Evolutionary conservation across 2,329 filamentous ascomycete genomes (phyloP).

Genomic region (Trichoderma sp.): DNA sequence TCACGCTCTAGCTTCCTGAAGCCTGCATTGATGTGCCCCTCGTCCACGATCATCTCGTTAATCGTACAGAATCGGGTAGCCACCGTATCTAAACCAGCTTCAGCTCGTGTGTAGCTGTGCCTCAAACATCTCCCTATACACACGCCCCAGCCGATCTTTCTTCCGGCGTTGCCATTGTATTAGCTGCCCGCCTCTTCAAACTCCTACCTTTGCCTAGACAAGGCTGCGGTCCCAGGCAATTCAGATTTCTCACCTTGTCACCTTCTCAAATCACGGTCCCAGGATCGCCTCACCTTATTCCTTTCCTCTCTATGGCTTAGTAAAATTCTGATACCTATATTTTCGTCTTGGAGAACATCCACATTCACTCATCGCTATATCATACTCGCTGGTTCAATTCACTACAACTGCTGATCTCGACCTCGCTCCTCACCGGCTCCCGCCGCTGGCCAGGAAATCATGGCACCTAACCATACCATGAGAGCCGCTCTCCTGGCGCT

Average conservation of each 20-base stretch:
- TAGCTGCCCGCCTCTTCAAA: not conserved
- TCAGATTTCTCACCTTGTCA: not conserved
- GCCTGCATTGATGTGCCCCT: constrained; percentile 14
- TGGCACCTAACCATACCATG: constrained; percentile 23
- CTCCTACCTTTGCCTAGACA: not conserved
- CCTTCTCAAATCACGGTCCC: not conserved
- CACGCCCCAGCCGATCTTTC: not conserved
- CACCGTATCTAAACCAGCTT: not conserved
- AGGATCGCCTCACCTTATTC: not conserved
- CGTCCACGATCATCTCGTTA: not conserved
- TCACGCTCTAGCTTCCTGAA: constrained; percentile 6
- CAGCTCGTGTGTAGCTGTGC: not conserved
- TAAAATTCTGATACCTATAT: not conserved
- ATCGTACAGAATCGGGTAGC: constrained; percentile 6
- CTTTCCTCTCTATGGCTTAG: not conserved
- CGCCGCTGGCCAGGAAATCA: constrained; percentile 17
- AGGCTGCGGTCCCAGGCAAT: not conserved
- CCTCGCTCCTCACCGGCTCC: not conserved
- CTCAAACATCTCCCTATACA: not conserved
- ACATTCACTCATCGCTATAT: not conserved
- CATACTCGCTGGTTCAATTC: not conserved
- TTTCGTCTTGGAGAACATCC: not conserved
- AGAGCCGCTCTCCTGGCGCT: constrained; percentile 24
- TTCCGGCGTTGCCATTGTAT: not conserved
- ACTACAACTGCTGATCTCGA: not conserved